Base-by-base conservation (phyloP, 2,329 filamentous ascomycete species). In the Colletotrichum limetticola region DNA sequence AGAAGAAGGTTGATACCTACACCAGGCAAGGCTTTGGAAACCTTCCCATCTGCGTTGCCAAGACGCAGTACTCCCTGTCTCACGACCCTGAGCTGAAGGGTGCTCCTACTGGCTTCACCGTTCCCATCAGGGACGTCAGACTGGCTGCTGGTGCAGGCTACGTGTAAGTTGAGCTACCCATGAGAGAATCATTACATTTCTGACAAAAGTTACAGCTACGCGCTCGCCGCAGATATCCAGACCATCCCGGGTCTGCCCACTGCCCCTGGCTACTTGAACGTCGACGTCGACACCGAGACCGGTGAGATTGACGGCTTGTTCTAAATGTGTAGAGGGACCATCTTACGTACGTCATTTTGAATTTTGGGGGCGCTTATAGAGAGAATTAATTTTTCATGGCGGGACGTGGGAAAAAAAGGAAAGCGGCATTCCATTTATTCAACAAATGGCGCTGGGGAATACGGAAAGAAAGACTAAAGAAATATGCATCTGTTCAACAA, bases 1-100 rank as follows among this genome's bases (percentile, higher is more conserved):
- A 97, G 86, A 94, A 95, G 86, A 98, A 99, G 90, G 93, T 98
- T 76, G 95, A 98, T 81, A 95, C 92, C 8, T 99, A 98, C 85
- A 95, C 94, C 37, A 91, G 91, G 81, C 97, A 98, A 83, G 97
- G 97, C 58, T 97, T 96, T 79, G 93, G 93, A 26, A 95, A 98
- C 83, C 86, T 99, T 76, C 97, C 97, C 46, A 98, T 98, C 80
- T 99, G 97, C 83, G 91, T 98, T 76, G 97, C 97, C 75, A 99
- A 99, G 91, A 99, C 97, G 16, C 97, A 99, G 84, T 99, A 99
- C 86, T 97, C 94, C 42, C 89, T 99, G 61, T 97, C 93, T 71
- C 96, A 98, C 83, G 95, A 99, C 82, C 93, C 96, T 2, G 91
- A 94, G 12, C 88, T 98, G 78, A 99, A 99, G 90, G 97, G 97